Conservation (phyloP, 345 rosid species). For the Physaria fendleri region DNA sequence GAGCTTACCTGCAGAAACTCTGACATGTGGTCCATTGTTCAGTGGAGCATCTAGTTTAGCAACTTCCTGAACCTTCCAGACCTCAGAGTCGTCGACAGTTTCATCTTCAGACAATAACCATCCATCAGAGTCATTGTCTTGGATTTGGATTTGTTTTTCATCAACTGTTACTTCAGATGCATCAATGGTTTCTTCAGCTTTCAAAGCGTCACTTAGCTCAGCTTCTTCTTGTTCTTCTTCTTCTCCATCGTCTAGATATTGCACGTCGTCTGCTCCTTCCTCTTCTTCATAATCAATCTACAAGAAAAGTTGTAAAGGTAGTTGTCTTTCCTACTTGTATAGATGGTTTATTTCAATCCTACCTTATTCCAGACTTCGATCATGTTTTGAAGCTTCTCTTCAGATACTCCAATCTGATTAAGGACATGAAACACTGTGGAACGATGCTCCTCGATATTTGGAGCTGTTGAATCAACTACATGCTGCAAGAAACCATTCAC, state of each 20-base stretch:
- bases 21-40: constrained; percentile 45
- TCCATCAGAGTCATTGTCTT: constrained; percentile 34
- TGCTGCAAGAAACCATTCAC: constrained; percentile 43
- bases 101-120: constrained; percentile 48
- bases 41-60: constrained; percentile 12
- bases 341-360: not conserved
- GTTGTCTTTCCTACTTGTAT: not conserved
- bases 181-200: constrained; percentile 25
- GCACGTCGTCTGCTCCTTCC: constrained; percentile 33
- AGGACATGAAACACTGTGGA: constrained; percentile 77
- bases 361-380: constrained; percentile 98
- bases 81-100: constrained; percentile 15
- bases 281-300: constrained; percentile 75
- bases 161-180: constrained; percentile 26
- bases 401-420: constrained; percentile 83
- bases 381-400: constrained; percentile 75
- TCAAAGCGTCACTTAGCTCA: constrained; percentile 13
- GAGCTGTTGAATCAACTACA: constrained; percentile 84
- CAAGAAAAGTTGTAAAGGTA: not conserved
- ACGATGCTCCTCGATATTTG: constrained; percentile 86
- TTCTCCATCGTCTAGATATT: constrained; percentile 26
- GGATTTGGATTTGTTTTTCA: constrained; percentile 10
- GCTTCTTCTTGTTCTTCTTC: constrained; percentile 6
- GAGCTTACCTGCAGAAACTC: constrained; percentile 68
- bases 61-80: constrained; percentile 31